phyloP scores from a whole-genome alignment of 306 rosid genomes.

The Sicyos baderoa region DNA sequence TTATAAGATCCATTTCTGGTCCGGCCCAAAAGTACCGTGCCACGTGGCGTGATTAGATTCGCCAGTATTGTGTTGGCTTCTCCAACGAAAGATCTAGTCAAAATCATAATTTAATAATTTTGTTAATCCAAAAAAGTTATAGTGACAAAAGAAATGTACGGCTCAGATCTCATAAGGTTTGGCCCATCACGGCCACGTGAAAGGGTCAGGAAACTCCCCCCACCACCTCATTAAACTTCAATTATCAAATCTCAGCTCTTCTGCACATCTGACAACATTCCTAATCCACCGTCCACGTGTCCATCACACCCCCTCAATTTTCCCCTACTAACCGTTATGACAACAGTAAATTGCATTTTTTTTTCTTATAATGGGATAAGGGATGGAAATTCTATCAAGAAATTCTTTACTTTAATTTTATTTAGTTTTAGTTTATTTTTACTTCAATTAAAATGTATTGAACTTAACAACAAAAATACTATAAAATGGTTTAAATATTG shows the following conservation, averaged over 20 bases:
- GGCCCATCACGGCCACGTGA: constrained; percentile 51
- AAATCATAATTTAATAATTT: constrained; percentile 2
- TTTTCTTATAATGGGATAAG: too few species aligned
- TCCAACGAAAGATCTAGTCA: background rate
- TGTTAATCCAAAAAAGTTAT: constrained; percentile 2
- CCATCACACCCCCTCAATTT: background rate
- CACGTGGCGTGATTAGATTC: background rate
- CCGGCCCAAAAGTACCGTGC: background rate
- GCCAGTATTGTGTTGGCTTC: background rate
- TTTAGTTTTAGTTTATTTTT: too few species aligned
- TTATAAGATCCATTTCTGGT: background rate
- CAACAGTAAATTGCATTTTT: background rate
- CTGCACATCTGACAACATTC: constrained; percentile 28
- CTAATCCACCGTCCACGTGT: constrained; percentile 48
- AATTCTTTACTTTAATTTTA: too few species aligned
- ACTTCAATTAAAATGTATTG: too few species aligned
- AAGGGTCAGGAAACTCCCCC: constrained; percentile 21
- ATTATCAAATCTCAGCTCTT: constrained; percentile 25
- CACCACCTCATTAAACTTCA: constrained; percentile 26
- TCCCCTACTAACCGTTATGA: constrained; percentile 11
- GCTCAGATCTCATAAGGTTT: constrained; percentile 15
- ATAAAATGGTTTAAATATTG: too few species aligned
- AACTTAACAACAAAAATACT: too few species aligned
- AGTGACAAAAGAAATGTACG: constrained; percentile 7
- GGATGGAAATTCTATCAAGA: too few species aligned